Percentiles rank a stretch among this genome's conserved stretches.
Evolutionary conservation across 805 yeast species (phyloP).

Genomic region (Spathaspora arborariae): DNA sequence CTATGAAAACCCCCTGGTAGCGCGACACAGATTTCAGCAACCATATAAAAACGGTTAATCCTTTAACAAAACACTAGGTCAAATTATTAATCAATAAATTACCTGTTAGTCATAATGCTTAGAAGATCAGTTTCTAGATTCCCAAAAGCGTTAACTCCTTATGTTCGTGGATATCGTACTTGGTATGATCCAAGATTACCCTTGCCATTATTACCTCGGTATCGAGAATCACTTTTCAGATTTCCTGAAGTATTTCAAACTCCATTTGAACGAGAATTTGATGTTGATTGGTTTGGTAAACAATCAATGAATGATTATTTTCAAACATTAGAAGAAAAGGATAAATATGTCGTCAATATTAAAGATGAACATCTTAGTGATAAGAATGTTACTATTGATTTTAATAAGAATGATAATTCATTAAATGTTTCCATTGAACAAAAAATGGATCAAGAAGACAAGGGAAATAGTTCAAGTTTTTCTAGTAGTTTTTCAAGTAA

Average conservation of each 20-base stretch:
- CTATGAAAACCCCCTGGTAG: not conserved
- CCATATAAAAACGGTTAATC: not conserved
- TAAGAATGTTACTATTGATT: not conserved
- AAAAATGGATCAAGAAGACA: conserved; percentile 1
- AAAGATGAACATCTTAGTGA: not conserved
- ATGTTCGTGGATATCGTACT: not conserved
- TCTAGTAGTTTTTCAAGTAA: conserved; percentile 1
- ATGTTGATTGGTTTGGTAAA: not conserved
- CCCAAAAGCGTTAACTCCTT: not conserved
- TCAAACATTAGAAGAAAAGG: not conserved
- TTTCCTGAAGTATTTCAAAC: not conserved
- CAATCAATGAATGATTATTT: not conserved
- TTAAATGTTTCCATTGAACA: not conserved
- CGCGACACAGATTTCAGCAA: not conserved
- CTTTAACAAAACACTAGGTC: not conserved
- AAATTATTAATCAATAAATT: too few species aligned
- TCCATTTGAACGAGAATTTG: not conserved
- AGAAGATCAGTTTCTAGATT: not conserved
- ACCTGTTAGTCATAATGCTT: not conserved
- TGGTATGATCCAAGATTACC: not conserved
- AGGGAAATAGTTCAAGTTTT: not conserved
- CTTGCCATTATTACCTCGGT: not conserved
- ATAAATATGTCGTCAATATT: not conserved
- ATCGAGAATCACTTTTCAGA: not conserved
- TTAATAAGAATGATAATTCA: not conserved